Percentiles rank a stretch among this genome's conserved stretches.
These are phyloP conservation scores for Apiotrichum domesticum DNA, from an alignment of 1,284 basidiomycete genomes.

Conservation along the genomic window DNA sequence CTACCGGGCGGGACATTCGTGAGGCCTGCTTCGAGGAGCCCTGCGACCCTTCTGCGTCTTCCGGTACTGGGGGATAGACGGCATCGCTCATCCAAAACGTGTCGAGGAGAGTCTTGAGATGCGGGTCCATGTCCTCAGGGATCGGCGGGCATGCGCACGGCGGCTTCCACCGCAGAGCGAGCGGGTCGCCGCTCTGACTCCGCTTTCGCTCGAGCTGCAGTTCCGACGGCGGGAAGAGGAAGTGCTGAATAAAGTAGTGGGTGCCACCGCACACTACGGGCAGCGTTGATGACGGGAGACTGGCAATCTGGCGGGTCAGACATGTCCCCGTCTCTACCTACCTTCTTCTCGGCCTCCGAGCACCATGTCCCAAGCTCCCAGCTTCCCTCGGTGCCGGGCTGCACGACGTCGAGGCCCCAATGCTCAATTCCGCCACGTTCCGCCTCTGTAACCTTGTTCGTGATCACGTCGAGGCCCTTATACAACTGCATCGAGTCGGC, in stretches of 20 bases:
- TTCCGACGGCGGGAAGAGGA: constrained; percentile 61
- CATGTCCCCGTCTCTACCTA: constrained; percentile 38
- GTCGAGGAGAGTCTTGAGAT: constrained; percentile 29
- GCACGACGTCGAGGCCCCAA: constrained; percentile 79
- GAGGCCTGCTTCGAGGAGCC: not conserved
- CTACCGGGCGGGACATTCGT: constrained; percentile 43
- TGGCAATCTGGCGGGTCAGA: constrained; percentile 46
- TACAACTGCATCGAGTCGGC: constrained; percentile 99
- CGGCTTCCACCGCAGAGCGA: constrained; percentile 26
- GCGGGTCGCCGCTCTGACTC: constrained; percentile 56
- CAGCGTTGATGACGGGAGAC: constrained; percentile 39
- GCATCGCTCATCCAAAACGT: constrained; percentile 38
- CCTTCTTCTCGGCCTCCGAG: constrained; percentile 62
- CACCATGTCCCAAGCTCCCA: constrained; percentile 67
- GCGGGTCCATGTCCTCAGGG: constrained; percentile 50
- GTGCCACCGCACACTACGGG: constrained; percentile 94
- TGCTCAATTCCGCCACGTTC: constrained; percentile 81
- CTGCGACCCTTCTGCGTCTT: not conserved
- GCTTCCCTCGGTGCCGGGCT: constrained; percentile 77
- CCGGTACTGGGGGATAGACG: constrained; percentile 19
- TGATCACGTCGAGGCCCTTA: constrained; percentile 85
- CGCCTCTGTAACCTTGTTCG: constrained; percentile 78
- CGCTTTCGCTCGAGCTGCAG: constrained; percentile 46
- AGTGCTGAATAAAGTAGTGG: constrained; percentile 93
- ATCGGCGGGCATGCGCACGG: constrained; percentile 40